Conservation (phyloP, 2,329 filamentous ascomycete genomes). For the Fusarium sp. region DNA sequence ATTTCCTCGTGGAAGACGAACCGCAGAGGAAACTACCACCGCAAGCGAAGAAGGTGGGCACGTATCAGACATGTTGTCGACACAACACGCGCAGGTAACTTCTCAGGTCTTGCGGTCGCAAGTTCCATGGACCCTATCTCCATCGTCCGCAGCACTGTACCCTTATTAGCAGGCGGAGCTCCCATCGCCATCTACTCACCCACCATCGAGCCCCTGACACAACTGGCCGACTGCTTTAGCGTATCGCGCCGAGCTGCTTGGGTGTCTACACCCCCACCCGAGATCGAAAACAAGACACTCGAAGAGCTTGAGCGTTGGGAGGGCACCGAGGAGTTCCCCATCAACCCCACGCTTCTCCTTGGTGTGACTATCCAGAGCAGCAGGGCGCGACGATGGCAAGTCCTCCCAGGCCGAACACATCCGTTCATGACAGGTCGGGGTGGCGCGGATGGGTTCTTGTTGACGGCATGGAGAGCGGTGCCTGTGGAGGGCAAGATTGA, state of each 20-base stretch:
- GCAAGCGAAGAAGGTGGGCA: constrained; percentile 88
- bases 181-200: constrained; percentile 89
- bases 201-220: constrained; percentile 81
- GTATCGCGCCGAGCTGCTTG: constrained; percentile 84
- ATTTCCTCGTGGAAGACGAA: constrained; percentile 82
- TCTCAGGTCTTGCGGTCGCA: constrained; percentile 86
- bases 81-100: constrained; percentile 78
- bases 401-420: constrained; percentile 90
- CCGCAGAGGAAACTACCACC: constrained; percentile 86
- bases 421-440: constrained; percentile 92
- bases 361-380: constrained; percentile 85
- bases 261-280: constrained; percentile 65
- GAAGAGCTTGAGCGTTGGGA: constrained; percentile 68
- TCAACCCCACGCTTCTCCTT: constrained; percentile 88
- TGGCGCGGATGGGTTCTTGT: constrained; percentile 90
- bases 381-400: constrained; percentile 86
- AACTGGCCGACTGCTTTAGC: constrained; percentile 86
- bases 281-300: constrained; percentile 59
- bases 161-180: constrained; percentile 85
- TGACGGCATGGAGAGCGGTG: constrained; percentile 84
- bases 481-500: constrained; percentile 85
- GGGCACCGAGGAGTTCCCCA: constrained; percentile 80
- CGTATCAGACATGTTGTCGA: constrained; percentile 80
- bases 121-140: constrained; percentile 84
- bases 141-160: constrained; percentile 80